Evolutionary conservation across 208 protist genomes (phyloP).

Genomic region (Vickermania ingenoplastis): DNA sequence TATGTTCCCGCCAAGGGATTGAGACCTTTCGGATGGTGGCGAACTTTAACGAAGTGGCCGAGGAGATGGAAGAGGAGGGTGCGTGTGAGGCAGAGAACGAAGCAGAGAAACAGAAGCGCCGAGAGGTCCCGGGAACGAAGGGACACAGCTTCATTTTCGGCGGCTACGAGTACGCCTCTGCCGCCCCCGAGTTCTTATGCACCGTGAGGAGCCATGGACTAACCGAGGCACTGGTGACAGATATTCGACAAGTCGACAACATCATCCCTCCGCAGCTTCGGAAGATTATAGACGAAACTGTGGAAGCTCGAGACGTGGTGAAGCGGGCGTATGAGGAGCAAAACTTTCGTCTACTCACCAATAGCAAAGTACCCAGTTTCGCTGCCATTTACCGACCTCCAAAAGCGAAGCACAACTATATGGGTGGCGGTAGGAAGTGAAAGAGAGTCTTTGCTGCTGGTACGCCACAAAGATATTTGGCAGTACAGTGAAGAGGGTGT

Average conservation of each 20-base stretch:
- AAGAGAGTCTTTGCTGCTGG: too few relatives aligned
- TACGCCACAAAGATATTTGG: too few relatives aligned
- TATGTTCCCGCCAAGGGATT: constrained; percentile 4
- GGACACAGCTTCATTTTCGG: constrained; percentile 50
- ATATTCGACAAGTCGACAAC: constrained; percentile 31
- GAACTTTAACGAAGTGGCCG: constrained; percentile 2
- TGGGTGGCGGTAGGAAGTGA: too few relatives aligned
- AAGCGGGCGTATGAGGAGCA: constrained; percentile 29
- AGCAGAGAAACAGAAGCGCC: not conserved
- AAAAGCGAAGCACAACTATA: not conserved
- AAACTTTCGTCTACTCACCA: constrained; percentile 14
- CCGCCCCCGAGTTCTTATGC: constrained; percentile 46
- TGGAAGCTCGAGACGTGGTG: constrained; percentile 42
- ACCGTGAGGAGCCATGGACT: constrained; percentile 68
- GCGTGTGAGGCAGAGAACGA: not conserved
- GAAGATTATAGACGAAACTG: constrained; percentile 28
- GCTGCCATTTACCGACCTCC: constrained; percentile 7
- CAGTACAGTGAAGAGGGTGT: too few relatives aligned
- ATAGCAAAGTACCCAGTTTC: constrained; percentile 12
- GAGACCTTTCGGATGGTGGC: constrained; percentile 9
- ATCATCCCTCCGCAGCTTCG: constrained; percentile 39
- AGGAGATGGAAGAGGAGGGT: too few relatives aligned
- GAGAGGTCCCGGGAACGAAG: not conserved
- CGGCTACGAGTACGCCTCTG: constrained; percentile 68
- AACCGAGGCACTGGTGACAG: constrained; percentile 60